Evolutionary conservation across 768 basidiomycete species (phyloP), one percentile per base, ranked within the genome.

Genomic region (Leccinum longicurvipes): DNA sequence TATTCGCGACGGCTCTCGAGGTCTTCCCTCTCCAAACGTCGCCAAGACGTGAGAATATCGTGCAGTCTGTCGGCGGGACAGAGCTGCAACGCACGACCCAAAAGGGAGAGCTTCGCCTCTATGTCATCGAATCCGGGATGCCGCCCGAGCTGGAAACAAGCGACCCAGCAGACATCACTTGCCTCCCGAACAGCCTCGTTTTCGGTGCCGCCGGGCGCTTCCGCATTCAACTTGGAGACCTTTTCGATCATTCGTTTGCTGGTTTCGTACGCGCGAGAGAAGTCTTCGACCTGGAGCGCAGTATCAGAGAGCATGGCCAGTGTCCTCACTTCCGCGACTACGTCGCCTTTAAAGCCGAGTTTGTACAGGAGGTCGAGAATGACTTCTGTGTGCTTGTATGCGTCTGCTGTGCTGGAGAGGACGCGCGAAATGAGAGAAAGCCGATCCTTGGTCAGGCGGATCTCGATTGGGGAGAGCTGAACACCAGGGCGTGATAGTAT

Each of bases 301-400:
- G 92, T 85, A 57, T 93, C 91, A 10, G 87, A 86, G 23, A 98
- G 79, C 96, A 98, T 98, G 44, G 92, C 90, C 44, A 93, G 78
- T 2, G 85, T 81, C 65, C 91, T 88, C 49, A 90, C 84, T 68
- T 91, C 85, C 2, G 91, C 91, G n/a, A 83, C 80, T 3, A 76
- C 67, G 60, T 96, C 87, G 31, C 78, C 76, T 50, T 81, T 68
- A 72, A 80, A 92, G 1, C 96, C 95, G 8, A 99, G 85, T 72
- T 96, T 97, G 72, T 85, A 77, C 15, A 87, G 83, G 32, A 99
- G 82, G 49, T 98, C 95, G 19, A 98, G 80, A 48, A 99, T 86
- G 55, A 98, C 88, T 64, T 95, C 87, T 1, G 90, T 84, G 67
- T 98, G 93, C 59, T 89, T 91, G 74, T 93, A 96, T 3, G 94